Percentiles rank a stretch among this genome's conserved stretches.
phyloP scores from a whole-genome alignment of 2,329 filamentous ascomycete species.

The Pseudogymnoascus destructans region DNA sequence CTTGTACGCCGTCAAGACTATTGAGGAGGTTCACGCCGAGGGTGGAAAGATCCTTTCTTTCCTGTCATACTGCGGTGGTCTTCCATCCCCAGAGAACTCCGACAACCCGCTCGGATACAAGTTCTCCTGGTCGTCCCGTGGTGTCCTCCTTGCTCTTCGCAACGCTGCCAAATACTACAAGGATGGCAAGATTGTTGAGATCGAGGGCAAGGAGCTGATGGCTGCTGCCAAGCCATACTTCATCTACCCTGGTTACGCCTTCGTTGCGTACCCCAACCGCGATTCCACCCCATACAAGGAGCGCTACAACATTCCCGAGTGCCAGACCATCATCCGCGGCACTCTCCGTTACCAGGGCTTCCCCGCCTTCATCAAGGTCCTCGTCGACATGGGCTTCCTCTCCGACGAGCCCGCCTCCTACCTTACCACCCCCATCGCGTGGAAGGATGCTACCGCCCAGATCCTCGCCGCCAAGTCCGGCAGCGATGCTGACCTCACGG shows the following conservation, averaged over 20 bases:
- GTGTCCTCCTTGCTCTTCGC: conserved; percentile 73
- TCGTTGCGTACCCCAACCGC: conserved; percentile 87
- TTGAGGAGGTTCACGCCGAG: conserved; percentile 71
- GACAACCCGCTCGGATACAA: conserved; percentile 92
- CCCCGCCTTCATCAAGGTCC: conserved; percentile 75
- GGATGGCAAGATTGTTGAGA: conserved; percentile 60
- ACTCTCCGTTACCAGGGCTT: conserved; percentile 82
- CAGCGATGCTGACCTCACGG: conserved; percentile 55
- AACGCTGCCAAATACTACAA: conserved; percentile 78
- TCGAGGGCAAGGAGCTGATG: conserved; percentile 64
- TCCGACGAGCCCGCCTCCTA: conserved; percentile 52
- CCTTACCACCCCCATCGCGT: conserved; percentile 55
- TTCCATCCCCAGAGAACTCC: conserved; percentile 58
- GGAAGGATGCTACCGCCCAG: conserved; percentile 75
- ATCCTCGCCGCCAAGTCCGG: conserved; percentile 57
- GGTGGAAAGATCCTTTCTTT: conserved; percentile 80
- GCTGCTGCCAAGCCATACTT: conserved; percentile 74
- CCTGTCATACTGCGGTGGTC: conserved; percentile 72
- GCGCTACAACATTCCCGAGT: conserved; percentile 81
- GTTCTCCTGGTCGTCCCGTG: conserved; percentile 63
- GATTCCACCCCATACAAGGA: conserved; percentile 80
- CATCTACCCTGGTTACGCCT: conserved; percentile 79
- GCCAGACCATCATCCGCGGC: conserved; percentile 70
- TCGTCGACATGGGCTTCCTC: conserved; percentile 86
- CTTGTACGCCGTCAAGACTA: conserved; percentile 73